These are phyloP conservation scores for Narthecium ossifragum DNA, from an alignment of 106 monocot species.

Conservation along the genomic window DNA sequence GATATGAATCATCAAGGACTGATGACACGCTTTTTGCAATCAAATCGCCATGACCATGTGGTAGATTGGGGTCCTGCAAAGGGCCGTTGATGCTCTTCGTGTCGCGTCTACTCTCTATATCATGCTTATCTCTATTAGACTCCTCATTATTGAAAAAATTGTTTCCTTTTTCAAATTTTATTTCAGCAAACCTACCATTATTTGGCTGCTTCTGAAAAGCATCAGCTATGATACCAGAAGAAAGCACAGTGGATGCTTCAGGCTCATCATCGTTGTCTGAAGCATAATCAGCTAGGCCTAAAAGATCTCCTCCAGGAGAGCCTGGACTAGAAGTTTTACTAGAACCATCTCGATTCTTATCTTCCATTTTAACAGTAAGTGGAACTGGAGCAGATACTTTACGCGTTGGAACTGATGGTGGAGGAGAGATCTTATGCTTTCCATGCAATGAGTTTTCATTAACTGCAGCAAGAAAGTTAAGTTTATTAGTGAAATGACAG, in stretches of 20 bases:
- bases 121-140: conserved; percentile 3
- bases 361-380: conserved; percentile 22
- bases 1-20: too few species aligned
- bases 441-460: conserved; percentile 14
- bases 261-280: conserved; percentile 46
- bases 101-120: conserved; percentile 2
- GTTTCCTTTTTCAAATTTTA: conserved; percentile 1
- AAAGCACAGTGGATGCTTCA: conserved; percentile 3
- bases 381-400: conserved; percentile 33
- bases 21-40: too few species aligned
- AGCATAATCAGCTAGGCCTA: conserved; percentile 69
- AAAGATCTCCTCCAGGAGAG: conserved; percentile 38
- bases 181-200: conserved; percentile 2
- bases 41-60: too few species aligned
- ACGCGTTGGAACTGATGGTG: conserved; percentile 15
- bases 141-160: not conserved
- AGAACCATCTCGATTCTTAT: conserved; percentile 12
- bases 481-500: too few species aligned
- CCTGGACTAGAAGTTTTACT: conserved; percentile 15
- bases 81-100: too few species aligned
- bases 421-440: conserved; percentile 24
- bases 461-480: conserved; percentile 23
- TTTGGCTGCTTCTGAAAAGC: conserved; percentile 11
- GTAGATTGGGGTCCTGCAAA: too few species aligned
- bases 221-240: conserved; percentile 9